Evolutionary conservation across 2,329 filamentous ascomycete genomes (phyloP), one percentile per base, ranked within the genome.

Genomic region (Epichloe sylvatica): DNA sequence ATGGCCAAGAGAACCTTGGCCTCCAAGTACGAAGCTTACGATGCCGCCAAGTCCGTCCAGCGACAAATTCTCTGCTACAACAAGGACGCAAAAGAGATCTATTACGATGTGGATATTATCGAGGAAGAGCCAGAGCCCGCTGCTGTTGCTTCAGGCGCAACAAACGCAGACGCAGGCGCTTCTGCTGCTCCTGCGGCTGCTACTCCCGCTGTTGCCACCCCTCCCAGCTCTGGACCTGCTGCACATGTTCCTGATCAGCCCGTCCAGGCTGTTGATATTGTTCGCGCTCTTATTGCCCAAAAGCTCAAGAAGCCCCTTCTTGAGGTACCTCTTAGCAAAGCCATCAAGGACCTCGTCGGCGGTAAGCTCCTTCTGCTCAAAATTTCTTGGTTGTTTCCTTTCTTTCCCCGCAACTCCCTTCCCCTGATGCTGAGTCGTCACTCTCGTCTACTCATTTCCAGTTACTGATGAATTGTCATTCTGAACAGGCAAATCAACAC

Each of bases 11-110:
- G 91, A 60, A 98, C 92, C 49, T 72, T 98, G 54, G 88, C 90
- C 53, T 90, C 89, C 64, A 97, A 97, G 71, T 98, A 97, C 69
- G 92, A 98, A 75, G 90, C 91, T 55, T 95, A 96, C 70, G 92
- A 98, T 70, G 92, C 92, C 50, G 92, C 92, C 54, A 91, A 91
- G 63, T 96, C 91, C 7, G 84, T 97, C 41, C 90, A 96, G 71
- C 82, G 92, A 66, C 91, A 97, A 69, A 96, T 98, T 65, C 80
- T 98, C 51, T 97, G 92, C 76, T 98, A 97, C 75, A 97, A 95
- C 76, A 98, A 98, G 70, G 92, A 98, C 64, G 86, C 89, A 50
- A 97, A 96, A 68, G 92, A 98, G 69, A 98, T 98, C 57, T 98
- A 98, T 75, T 98, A 98, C 70, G 91, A 96, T 64, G 90, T 94